Base-by-base conservation (phyloP, 2,329 filamentous ascomycete species). In the Cordyceps tenuipes region DNA sequence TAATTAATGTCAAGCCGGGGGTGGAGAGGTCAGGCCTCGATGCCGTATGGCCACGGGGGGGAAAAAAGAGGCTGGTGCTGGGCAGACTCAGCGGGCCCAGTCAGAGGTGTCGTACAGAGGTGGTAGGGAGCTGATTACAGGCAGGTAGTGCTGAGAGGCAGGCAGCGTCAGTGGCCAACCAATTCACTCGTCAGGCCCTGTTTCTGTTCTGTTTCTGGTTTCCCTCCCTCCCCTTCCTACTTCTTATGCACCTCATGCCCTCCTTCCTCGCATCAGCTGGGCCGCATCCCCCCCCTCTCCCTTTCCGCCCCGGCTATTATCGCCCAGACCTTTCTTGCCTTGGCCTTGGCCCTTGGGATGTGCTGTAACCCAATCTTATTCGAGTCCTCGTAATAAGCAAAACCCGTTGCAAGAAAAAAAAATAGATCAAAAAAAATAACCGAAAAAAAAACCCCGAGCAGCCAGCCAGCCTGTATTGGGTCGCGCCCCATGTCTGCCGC, bases 1-100 rank as follows among this genome's bases (percentile, higher is more conserved):
- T 57, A 34, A 23, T 23, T 23, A 23, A 23, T 23, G 23, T 23
- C 23, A 23, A 23, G 39, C 10, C 15, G 21, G 5, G 26, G 43
- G 55, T 57, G 55, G 55, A 57, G 55, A 41, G 44, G 55, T 57
- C 54, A 57, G 54, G 54, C 54, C 31, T 44, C 29, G 17, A 17
- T 19, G 46, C 17, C 23, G 43, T 36, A 56, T 56, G 54, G 43
- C 53, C 53, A 55, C 15, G 43, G 15, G 41, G n/a, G 41, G 41
- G 17, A 48, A 36, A 52, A 19, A 52, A 52, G 48, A 51, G 56
- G 56, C 56, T 59, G 56, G 56, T n/a, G 48, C 36, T 44, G 48
- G 26, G 34, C 48, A 34, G n/a, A 8, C 19, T 19, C 15, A 43
- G 39, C 39, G 39, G 39, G 39, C 39, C 39, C 39, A 23, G 23